Evolutionary conservation across 768 basidiomycete species (phyloP).

Genomic region (Pleurotus citrinopileatus): DNA sequence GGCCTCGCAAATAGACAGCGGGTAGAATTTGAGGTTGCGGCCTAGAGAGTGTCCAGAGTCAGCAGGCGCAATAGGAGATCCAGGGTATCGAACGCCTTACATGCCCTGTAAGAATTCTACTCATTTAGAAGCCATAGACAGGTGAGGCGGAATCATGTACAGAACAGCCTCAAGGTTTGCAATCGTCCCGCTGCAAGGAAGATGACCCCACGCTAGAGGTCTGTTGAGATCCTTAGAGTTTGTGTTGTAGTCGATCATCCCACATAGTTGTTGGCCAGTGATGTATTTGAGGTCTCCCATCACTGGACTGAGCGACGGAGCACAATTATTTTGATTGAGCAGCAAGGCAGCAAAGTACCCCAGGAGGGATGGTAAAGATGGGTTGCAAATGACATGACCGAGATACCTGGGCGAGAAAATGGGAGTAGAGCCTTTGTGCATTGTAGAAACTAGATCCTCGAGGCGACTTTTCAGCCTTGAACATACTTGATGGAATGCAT

Average conservation of each 20-base stretch:
- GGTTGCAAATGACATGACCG: slow-evolving; percentile 38
- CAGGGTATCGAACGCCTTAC: no score
- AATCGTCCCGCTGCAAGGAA: slow-evolving; percentile 39
- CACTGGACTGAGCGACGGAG: slow-evolving; percentile 36
- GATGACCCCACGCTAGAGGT: slow-evolving; percentile 52
- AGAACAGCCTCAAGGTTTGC: slow-evolving; percentile 40
- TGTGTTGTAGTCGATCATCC: slow-evolving; percentile 34
- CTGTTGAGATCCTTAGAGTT: slow-evolving; percentile 6
- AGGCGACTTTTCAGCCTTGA: no score
- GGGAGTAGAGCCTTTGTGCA: no score
- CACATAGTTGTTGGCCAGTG: slow-evolving; percentile 37
- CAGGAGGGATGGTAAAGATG: slow-evolving; percentile 26
- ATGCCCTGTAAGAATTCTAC: background rate
- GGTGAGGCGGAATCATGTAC: slow-evolving; percentile 18
- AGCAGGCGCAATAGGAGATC: no score
- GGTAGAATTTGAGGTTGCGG: slow-evolving; percentile 46
- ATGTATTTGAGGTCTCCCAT: slow-evolving; percentile 34
- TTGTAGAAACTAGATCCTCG: no score
- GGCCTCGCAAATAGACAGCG: slow-evolving; percentile 32
- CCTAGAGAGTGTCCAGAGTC: no score
- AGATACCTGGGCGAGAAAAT: slow-evolving; percentile 38
- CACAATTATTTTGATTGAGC: slow-evolving; percentile 44
- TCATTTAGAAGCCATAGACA: slow-evolving; percentile 12
- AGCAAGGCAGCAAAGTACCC: slow-evolving; percentile 26
- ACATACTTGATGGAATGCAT: no score